Base-by-base conservation (phyloP, 2,329 filamentous ascomycete species). In the Cladorrhinum sp. region DNA sequence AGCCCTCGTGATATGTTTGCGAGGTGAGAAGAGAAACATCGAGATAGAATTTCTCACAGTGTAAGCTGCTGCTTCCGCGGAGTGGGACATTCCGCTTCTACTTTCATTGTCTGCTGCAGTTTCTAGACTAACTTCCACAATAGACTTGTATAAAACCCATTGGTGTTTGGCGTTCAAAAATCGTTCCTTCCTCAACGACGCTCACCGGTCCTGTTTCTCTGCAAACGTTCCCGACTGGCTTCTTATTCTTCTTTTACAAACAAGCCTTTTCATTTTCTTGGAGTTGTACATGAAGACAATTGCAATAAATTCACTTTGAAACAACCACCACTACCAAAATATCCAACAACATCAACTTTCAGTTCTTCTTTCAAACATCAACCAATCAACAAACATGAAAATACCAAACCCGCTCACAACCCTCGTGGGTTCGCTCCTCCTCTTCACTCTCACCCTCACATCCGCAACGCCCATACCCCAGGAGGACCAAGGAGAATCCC, bases 401-500 rank as follows among this genome's bases (percentile, higher is more conserved):
- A 23, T 52, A 16, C 25, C 55, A 25, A 59, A 23, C 51, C 29
- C 41, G 24, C 13, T 49, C 25, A 23, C 27, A 22, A 25, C 57
- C 50, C 51, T 55, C 50, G 24, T 54, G 9, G 9, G n/a, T n/a
- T n/a, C 38, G n/a, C n/a, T 59, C 50, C n/a, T 23, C 41, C n/a
- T 45, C 27, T 55, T 27, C 12, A 38, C 45, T 27, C 51, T 29
- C 22, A 32, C 55, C 29, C 49, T 56, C 41, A 41, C 52, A 38
- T 16, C 5, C 48, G 27, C 32, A 8, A 1, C 23, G 4, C 22
- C 58, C 18, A 29, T 18, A 1, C 27, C 27, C 36, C 20, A n/a
- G 22, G 16, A 36, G 12, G 22, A 24, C 18, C 48, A 18, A 36
- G 38, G 25, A 25, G 5, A 45, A 9, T 48, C 49, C 32, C 18